Percentiles rank a stretch among this genome's conserved stretches.
Evolutionary conservation across 2,329 filamentous ascomycete genomes (phyloP).

Genomic region (Scolecobasidium constrictum): DNA sequence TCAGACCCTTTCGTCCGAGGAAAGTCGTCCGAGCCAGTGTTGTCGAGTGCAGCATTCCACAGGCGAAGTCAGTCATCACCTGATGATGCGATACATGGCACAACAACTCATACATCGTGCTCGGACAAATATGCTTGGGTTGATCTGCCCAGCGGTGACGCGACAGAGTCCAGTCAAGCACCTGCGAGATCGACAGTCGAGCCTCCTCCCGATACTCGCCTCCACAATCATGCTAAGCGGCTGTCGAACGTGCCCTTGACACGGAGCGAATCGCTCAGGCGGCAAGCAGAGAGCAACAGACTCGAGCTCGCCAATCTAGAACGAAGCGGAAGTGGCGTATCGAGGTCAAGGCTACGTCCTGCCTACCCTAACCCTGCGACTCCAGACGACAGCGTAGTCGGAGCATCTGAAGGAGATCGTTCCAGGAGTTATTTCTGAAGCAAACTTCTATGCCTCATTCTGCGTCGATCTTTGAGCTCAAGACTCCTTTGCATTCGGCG

Average conservation of each 20-base stretch:
- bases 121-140: conserved; percentile 6
- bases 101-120: too few species aligned
- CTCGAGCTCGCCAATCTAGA: conserved; percentile 1
- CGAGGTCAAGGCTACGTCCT: not conserved
- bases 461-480: too few species aligned
- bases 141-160: not conserved
- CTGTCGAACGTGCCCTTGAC: not conserved
- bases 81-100: not conserved
- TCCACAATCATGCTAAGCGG: not conserved
- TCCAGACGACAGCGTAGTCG: too few species aligned
- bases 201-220: not conserved
- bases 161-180: not conserved
- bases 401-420: too few species aligned
- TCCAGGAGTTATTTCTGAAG: too few species aligned
- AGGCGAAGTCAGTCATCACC: not conserved
- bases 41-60: not conserved
- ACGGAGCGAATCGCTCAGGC: not conserved
- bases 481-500: too few species aligned
- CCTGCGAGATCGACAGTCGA: not conserved
- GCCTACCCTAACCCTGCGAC: not conserved
- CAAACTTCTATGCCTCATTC: too few species aligned
- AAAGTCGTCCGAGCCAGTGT: not conserved
- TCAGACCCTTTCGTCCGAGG: not conserved
- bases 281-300: conserved; percentile 1
- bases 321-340: conserved; percentile 1